Evolutionary conservation across 805 yeast genomes (phyloP).

Genomic region (Jamesozyma hellenica): DNA sequence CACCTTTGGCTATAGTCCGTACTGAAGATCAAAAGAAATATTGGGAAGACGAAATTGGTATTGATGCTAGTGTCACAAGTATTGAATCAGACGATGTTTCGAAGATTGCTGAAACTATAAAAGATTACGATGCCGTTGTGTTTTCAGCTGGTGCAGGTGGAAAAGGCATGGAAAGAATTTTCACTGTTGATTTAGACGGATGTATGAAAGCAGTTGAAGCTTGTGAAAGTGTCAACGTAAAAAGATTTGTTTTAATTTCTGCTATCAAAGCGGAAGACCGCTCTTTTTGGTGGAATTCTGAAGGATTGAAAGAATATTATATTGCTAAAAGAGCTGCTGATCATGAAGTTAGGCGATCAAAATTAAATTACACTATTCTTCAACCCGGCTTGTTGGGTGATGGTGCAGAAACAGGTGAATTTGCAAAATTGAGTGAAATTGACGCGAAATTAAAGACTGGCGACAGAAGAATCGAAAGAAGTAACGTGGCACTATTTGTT

Average conservation of each 20-base stretch:
- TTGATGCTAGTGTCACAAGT: constrained; percentile 31
- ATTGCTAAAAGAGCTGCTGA: constrained; percentile 57
- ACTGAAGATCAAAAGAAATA: constrained; percentile 34
- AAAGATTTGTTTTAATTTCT: constrained; percentile 43
- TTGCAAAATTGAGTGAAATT: constrained; percentile 15
- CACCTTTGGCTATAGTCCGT: constrained; percentile 38
- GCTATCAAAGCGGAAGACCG: constrained; percentile 45
- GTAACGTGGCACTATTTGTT: constrained; percentile 45
- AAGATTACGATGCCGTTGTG: constrained; percentile 45
- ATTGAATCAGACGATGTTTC: constrained; percentile 30
- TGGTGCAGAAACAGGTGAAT: constrained; percentile 32
- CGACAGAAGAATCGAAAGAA: constrained; percentile 27
- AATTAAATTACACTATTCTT: constrained; percentile 44
- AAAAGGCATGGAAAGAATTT: constrained; percentile 34
- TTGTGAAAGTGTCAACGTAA: constrained; percentile 33
- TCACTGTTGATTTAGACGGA: constrained; percentile 52
- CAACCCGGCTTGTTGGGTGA: constrained; percentile 36
- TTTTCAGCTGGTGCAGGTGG: constrained; percentile 49
- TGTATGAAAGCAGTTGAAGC: constrained; percentile 50
- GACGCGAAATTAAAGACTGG: constrained; percentile 8
- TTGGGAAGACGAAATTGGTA: constrained; percentile 31
- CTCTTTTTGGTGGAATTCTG: constrained; percentile 31
- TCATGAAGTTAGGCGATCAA: constrained; percentile 31
- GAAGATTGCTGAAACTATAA: constrained; percentile 30
- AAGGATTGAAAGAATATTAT: constrained; percentile 37